A percentile compares a stretch with the other conserved stretches of the same genome.
Conservation (phyloP, 805 yeast species). For the Kregervanrija fluxuum region DNA sequence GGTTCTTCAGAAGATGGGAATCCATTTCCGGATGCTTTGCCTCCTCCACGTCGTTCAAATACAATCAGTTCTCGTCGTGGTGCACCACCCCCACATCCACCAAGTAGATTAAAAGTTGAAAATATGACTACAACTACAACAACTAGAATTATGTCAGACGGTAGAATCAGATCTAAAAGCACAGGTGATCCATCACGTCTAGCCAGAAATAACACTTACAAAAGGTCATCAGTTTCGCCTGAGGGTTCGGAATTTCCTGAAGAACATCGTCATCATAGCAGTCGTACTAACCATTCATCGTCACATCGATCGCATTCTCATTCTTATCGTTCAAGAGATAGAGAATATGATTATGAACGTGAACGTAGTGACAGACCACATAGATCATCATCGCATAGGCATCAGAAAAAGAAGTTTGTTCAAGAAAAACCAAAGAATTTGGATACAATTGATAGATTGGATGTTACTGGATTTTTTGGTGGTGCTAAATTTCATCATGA, state of each 20-base stretch:
- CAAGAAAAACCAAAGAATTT: conserved; percentile 61
- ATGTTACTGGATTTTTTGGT: conserved; percentile 92
- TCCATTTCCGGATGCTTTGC: conserved; percentile 17
- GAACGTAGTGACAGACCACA: conserved; percentile 17
- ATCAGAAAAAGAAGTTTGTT: conserved; percentile 32
- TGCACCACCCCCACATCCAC: conserved; percentile 7
- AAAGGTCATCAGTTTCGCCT: neutral
- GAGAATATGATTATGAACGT: conserved; percentile 13
- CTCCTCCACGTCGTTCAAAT: conserved; percentile 9
- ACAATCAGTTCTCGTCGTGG: conserved; percentile 10
- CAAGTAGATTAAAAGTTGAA: conserved; percentile 6
- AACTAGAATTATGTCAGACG: conserved; percentile 23
- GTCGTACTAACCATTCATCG: conserved; percentile 1
- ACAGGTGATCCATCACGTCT: conserved; percentile 17
- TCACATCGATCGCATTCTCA: conserved; percentile 11
- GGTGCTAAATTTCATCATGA: conserved; percentile 95
- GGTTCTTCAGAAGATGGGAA: conserved; percentile 18
- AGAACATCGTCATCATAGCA: neutral
- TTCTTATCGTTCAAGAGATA: conserved; percentile 12
- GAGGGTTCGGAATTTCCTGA: neutral
- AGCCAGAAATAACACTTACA: neutral
- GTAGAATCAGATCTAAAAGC: conserved; percentile 26
- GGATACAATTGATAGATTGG: conserved; percentile 91
- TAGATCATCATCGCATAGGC: conserved; percentile 28
- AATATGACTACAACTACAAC: conserved; percentile 19